These are phyloP conservation scores for Teunomyces stri DNA, from an alignment of 805 yeast genomes.

Conservation along the genomic window DNA sequence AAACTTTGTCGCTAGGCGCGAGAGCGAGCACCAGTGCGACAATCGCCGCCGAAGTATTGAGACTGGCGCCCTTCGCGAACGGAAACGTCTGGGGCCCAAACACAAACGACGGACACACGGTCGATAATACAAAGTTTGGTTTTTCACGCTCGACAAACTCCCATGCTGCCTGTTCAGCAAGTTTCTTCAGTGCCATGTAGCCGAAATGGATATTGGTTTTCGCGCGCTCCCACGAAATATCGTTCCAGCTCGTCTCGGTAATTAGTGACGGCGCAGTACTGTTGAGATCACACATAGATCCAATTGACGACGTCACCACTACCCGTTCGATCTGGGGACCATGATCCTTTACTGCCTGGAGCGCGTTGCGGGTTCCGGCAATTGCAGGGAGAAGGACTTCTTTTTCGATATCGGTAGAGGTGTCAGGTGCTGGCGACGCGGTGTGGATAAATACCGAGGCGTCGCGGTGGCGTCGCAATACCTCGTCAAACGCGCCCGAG, in stretches of 20 bases:
- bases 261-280: conserved; percentile 3
- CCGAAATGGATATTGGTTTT: conserved; percentile 7
- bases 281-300: conserved; percentile 43
- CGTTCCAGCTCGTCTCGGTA: conserved; percentile 16
- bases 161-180: conserved; percentile 16
- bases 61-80: conserved; percentile 7
- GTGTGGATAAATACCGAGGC: conserved; percentile 56
- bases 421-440: conserved; percentile 57
- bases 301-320: conserved; percentile 52
- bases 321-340: conserved; percentile 43
- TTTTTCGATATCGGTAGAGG: conserved; percentile 43
- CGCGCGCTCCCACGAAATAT: conserved; percentile 16
- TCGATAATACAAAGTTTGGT: conserved; percentile 6
- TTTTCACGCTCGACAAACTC: conserved; percentile 10
- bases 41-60: conserved; percentile 14
- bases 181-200: conserved; percentile 12
- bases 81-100: conserved; percentile 24
- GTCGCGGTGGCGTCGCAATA: conserved; percentile 47
- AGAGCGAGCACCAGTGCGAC: conserved; percentile 10
- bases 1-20: neutral
- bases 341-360: conserved; percentile 44
- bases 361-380: conserved; percentile 51
- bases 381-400: conserved; percentile 57
- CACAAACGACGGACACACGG: conserved; percentile 18
- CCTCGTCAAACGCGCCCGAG: conserved; percentile 45